These are phyloP conservation scores for Malus sieversii DNA, from an alignment of 306 rosid genomes.

Conservation along the genomic window DNA sequence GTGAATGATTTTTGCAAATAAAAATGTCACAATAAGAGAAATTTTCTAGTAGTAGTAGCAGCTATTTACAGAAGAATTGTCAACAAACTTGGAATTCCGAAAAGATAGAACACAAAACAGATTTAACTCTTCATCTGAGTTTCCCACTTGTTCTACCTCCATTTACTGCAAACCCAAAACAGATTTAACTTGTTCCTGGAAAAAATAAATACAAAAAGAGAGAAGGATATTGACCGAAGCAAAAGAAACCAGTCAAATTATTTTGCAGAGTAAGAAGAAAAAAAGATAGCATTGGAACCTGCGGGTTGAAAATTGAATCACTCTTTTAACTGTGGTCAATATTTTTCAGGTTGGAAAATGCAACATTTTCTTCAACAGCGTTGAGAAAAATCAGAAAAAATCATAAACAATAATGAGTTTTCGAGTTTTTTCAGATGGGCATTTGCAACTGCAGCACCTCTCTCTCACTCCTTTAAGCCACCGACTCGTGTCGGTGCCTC, in stretches of 20 bases:
- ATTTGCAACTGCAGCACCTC: not conserved
- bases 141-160: constrained; percentile 1
- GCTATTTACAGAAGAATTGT: not conserved
- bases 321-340: not conserved
- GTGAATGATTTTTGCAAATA: not conserved
- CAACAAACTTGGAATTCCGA: not conserved
- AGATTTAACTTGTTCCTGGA: not conserved
- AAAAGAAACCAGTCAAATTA: not conserved
- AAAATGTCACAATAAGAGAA: not conserved
- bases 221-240: not conserved
- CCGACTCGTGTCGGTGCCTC: constrained; percentile 32
- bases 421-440: not conserved
- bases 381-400: not conserved
- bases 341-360: not conserved
- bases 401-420: not conserved
- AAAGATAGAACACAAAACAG: not conserved
- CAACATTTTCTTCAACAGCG: not conserved
- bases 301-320: not conserved
- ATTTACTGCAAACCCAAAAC: not conserved
- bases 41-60: not conserved
- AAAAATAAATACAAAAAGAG: not conserved
- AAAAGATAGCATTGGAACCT: not conserved
- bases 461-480: not conserved
- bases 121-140: not conserved
- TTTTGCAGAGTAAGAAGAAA: no score